phyloP scores from a whole-genome alignment of 768 basidiomycete species.

The Imleria badia region DNA sequence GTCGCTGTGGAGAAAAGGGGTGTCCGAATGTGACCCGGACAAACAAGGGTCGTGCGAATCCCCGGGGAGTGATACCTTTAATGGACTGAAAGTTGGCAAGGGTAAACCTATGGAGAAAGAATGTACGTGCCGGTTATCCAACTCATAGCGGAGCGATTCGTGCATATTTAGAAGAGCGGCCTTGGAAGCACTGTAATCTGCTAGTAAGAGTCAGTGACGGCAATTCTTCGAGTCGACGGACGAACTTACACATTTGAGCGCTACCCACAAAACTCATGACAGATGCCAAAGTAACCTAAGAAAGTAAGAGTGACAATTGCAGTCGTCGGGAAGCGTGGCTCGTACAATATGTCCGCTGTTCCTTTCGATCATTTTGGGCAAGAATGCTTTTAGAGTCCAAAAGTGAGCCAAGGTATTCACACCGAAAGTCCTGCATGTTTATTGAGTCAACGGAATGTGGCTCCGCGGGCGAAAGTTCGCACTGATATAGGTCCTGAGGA shows the following conservation, averaged over 20 bases:
- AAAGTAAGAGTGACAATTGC: slow-evolving; percentile 14
- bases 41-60: slow-evolving; percentile 86
- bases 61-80: slow-evolving; percentile 65
- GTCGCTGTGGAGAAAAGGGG: slow-evolving; percentile 66
- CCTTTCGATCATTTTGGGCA: slow-evolving; percentile 79
- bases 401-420: slow-evolving; percentile 89
- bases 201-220: slow-evolving; percentile 37
- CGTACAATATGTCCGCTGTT: slow-evolving; percentile 84
- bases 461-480: slow-evolving; percentile 46
- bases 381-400: slow-evolving; percentile 90
- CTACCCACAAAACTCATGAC: slow-evolving; percentile 68
- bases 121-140: slow-evolving; percentile 65
- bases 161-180: slow-evolving; percentile 81
- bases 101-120: neutral
- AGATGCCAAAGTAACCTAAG: slow-evolving; percentile 75
- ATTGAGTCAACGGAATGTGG: neutral
- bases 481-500: slow-evolving; percentile 82
- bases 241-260: slow-evolving; percentile 70
- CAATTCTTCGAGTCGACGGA: neutral
- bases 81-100: neutral
- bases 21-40: slow-evolving; percentile 79
- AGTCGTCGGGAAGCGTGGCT: slow-evolving; percentile 5
- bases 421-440: slow-evolving; percentile 68
- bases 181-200: slow-evolving; percentile 92
- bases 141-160: slow-evolving; percentile 84